Base-by-base conservation (phyloP, 108 stramenopile species). In the Cyclostephanos tholiformis region DNA sequence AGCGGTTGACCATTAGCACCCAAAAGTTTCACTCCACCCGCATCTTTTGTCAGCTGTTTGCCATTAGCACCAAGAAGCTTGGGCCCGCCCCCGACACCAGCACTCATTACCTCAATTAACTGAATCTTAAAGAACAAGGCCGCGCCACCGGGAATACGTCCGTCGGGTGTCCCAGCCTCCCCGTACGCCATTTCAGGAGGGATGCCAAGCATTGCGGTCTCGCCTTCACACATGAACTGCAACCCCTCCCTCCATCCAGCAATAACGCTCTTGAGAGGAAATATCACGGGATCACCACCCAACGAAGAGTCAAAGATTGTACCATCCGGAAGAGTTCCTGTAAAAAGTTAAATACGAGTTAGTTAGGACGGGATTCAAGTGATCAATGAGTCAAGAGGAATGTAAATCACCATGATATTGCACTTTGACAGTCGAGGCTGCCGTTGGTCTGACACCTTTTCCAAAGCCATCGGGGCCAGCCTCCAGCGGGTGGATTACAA, bases 201-300 rank as follows among this genome's bases (percentile, higher is more conserved):
- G 63, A 94, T 89, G 4, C 93, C 93, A 38, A 94, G 36, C 90
- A 94, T 94, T 61, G 90, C 90, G 9, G 93, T 94, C 62, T 94
- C 93, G 6, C 93, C 93, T 71, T 94, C 83, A 65, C 86, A 88
- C 93, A 94, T 91, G 52, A 79, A 72, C 60, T 90, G 67, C 17
- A 94, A 71, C 63, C 90, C 93, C 7, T 87, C 82, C 65, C 82
- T 63, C 88, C 89, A 94, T 32, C 93, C 93, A 16, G 88, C 87
- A 56, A 94, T 89, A 1, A 94, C 87, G 27, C 87, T 79, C 11
- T 84, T 87, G 36, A 91, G 57, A 0, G 93, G 86, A 67, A 94
- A 87, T 16, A 71, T 83, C 19, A 90, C 83, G 6, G 93, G 93
- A n/a, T 91, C 89, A 30, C 79, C 84, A 35, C 80, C 86, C 20